Evolutionary conservation across 345 rosid genomes (phyloP).

Genomic region (Rubroshorea leprosula): DNA sequence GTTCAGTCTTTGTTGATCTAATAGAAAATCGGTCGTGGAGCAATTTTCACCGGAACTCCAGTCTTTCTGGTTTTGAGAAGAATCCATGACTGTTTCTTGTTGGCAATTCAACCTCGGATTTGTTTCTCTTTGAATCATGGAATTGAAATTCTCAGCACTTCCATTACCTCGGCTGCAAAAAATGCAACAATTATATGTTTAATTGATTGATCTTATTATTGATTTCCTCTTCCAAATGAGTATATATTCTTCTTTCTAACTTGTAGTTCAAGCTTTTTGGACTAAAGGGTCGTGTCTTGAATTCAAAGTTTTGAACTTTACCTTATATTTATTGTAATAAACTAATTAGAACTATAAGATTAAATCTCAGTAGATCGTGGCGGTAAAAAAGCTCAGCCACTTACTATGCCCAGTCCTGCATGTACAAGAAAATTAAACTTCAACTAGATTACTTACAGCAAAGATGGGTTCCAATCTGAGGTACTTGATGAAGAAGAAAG

Average conservation of each 20-base stretch:
- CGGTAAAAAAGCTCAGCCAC: no score
- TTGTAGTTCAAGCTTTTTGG: conserved; percentile 23
- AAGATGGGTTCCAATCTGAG: conserved; percentile 42
- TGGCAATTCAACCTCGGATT: conserved; percentile 35
- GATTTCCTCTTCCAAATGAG: conserved; percentile 21
- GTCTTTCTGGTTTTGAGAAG: conserved; percentile 31
- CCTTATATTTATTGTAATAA: background rate
- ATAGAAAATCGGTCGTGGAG: conserved; percentile 23
- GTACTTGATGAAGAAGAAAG: conserved; percentile 27
- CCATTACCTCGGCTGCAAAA: conserved; percentile 22
- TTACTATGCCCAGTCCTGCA: no score
- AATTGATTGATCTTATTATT: no score
- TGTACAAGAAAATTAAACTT: no score
- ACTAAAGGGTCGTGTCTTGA: conserved; percentile 7
- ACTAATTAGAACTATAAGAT: background rate
- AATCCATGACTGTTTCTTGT: no score
- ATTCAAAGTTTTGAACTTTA: conserved; percentile 5
- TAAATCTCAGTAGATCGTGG: no score
- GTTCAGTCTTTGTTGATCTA: conserved; percentile 23
- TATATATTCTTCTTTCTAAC: conserved; percentile 12
- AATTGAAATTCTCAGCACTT: conserved; percentile 28
- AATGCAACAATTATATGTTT: background rate
- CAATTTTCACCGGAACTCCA: conserved; percentile 39
- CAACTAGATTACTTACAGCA: conserved; percentile 64
- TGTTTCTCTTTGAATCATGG: conserved; percentile 48